These are phyloP conservation scores for Nemania serpens DNA, from an alignment of 2,329 filamentous ascomycete species.

Conservation along the genomic window DNA sequence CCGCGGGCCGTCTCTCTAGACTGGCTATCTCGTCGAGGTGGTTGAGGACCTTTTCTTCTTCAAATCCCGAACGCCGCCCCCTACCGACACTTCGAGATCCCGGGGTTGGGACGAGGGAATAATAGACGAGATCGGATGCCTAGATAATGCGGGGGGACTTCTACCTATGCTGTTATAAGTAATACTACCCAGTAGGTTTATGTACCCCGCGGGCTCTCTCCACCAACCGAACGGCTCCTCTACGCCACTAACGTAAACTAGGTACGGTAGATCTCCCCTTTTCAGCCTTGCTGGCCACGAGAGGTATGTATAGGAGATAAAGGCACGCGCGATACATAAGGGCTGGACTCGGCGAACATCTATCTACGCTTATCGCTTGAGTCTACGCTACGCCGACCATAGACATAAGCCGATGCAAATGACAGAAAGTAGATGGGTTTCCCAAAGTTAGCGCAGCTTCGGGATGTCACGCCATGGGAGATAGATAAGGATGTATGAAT, in stretches of 20 bases:
- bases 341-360: constrained; percentile 6
- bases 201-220: constrained; percentile 23
- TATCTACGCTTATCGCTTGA: constrained; percentile 14
- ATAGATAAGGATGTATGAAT: constrained; percentile 4
- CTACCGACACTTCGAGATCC: no score
- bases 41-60: no score
- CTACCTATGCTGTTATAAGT: background rate
- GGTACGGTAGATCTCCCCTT: constrained; percentile 2
- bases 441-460: background rate
- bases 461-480: background rate
- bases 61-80: background rate
- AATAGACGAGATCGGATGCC: background rate
- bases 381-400: background rate
- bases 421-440: background rate
- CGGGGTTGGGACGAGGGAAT: background rate
- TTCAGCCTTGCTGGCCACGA: constrained; percentile 16
- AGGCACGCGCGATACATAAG: constrained; percentile 1
- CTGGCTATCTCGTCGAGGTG: no score
- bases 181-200: background rate
- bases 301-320: background rate
- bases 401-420: background rate
- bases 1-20: constrained; percentile 25
- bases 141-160: constrained; percentile 12
- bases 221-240: constrained; percentile 17
- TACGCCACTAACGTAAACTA: background rate